phyloP scores from a whole-genome alignment of 2,329 filamentous ascomycete genomes.

The Aschersonia sp. region DNA sequence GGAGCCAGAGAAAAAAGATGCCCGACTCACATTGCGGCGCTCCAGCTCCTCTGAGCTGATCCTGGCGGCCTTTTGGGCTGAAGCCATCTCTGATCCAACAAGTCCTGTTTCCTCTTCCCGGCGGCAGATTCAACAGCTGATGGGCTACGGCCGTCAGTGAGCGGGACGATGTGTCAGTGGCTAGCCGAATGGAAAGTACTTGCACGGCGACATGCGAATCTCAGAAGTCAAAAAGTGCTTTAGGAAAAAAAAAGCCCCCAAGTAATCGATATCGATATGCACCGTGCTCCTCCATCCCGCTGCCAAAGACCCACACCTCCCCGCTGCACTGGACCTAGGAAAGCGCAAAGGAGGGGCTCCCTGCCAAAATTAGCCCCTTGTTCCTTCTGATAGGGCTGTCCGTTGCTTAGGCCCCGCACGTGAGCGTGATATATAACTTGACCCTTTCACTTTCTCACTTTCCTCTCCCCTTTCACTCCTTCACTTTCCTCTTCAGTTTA shows the following conservation, averaged over 20 bases:
- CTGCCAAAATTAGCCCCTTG: background rate
- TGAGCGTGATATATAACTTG: background rate
- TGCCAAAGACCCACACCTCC: background rate
- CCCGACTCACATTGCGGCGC: slow-evolving; percentile 39
- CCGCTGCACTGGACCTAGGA: background rate
- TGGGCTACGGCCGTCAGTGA: too few species aligned
- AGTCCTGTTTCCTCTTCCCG: too few species aligned
- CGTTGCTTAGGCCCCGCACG: background rate
- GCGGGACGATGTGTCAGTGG: too few species aligned
- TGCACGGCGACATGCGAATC: background rate
- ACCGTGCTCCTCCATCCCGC: background rate
- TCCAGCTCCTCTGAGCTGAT: slow-evolving; percentile 42
- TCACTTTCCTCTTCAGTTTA: background rate
- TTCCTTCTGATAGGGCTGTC: background rate
- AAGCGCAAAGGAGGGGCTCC: too few species aligned
- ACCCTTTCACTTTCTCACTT: background rate
- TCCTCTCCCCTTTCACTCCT: background rate
- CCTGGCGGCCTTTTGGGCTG: slow-evolving; percentile 19
- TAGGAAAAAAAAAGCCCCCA: background rate
- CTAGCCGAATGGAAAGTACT: too few species aligned
- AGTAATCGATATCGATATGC: background rate
- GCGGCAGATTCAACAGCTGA: too few species aligned
- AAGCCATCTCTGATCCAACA: slow-evolving; percentile 13
- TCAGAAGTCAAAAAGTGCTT: background rate
- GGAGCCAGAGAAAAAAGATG: background rate